These are phyloP conservation scores for Echeveria elegans DNA, from an alignment of 164 flowering plant genomes.

Conservation along the genomic window DNA sequence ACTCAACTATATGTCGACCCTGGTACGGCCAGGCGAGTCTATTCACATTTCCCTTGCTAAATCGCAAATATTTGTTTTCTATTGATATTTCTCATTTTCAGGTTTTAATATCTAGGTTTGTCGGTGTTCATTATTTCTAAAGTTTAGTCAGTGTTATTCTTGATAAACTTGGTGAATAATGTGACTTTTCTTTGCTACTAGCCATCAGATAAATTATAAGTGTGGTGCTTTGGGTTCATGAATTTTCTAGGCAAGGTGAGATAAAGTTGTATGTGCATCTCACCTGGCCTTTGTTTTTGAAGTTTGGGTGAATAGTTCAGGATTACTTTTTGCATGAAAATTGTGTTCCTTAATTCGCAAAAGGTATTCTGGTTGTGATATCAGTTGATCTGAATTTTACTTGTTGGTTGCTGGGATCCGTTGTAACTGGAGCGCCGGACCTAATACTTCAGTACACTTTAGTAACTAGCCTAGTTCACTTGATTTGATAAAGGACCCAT, in stretches of 20 bases:
- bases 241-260: neutral
- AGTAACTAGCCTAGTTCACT: neutral
- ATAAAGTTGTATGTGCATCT: neutral
- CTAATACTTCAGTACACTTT: neutral
- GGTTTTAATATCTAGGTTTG: neutral
- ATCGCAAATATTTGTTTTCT: neutral
- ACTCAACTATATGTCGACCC: constrained; percentile 2
- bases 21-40: neutral
- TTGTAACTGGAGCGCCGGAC: no score
- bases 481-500: neutral
- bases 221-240: neutral
- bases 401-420: neutral
- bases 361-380: neutral
- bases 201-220: neutral
- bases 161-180: neutral
- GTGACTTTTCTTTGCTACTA: neutral
- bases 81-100: neutral
- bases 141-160: neutral
- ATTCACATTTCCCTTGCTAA: neutral
- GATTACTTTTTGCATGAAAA: neutral
- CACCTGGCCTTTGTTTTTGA: neutral
- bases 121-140: neutral
- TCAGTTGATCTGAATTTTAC: neutral
- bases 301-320: neutral
- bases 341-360: neutral